phyloP scores from a whole-genome alignment of 495 filamentous ascomycete species.

The Penicillium fimorum region DNA sequence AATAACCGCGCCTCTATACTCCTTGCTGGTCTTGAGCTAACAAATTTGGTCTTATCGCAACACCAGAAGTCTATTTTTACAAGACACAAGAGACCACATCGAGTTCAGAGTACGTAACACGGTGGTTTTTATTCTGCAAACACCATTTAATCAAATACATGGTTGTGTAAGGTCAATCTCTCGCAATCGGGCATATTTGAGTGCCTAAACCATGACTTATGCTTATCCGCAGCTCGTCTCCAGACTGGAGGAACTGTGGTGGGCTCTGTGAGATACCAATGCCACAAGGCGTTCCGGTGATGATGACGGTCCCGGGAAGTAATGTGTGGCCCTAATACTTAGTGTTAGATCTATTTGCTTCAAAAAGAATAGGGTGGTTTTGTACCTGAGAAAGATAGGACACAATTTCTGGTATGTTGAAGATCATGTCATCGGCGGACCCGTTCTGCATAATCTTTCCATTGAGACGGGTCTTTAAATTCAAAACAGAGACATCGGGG shows the following conservation, averaged over 20 bases:
- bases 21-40: not conserved
- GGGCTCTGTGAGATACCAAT: constrained; percentile 19
- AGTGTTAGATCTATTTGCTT: not conserved
- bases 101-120: not conserved
- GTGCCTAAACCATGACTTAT: constrained; percentile 15
- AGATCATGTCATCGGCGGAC: constrained; percentile 61
- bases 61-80: not conserved
- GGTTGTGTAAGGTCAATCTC: not conserved
- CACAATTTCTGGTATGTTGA: constrained; percentile 63
- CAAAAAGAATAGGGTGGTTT: not conserved
- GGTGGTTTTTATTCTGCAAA: not conserved
- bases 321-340: constrained; percentile 13
- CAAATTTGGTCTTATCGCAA: not conserved
- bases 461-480: constrained; percentile 61
- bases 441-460: constrained; percentile 60
- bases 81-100: not conserved
- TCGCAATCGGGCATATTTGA: constrained; percentile 11
- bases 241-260: constrained; percentile 15
- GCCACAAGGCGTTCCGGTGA: constrained; percentile 21
- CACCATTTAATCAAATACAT: not conserved
- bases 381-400: constrained; percentile 59
- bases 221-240: constrained; percentile 12
- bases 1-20: not conserved
- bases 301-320: constrained; percentile 15
- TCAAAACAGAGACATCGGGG: constrained; percentile 32